A percentile compares a stretch with the other conserved stretches of the same genome.
These are phyloP conservation scores for Phytophthora fragariaefolia DNA, from an alignment of 352 stramenopile genomes.

Conservation along the genomic window DNA sequence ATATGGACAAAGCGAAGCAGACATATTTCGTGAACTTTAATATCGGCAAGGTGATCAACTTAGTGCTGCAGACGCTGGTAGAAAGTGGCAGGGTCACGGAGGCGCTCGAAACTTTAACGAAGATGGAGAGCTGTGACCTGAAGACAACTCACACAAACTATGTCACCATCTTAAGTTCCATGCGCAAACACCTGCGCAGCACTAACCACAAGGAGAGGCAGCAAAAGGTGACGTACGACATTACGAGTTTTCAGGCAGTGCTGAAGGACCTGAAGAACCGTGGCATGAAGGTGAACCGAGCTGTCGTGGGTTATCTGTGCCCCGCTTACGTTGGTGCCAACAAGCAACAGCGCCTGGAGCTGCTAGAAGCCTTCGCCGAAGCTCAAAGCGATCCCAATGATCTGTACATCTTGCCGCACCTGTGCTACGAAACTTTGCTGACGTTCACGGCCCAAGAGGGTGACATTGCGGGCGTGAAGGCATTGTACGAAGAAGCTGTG, in stretches of 20 bases:
- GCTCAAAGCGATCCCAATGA: constrained; percentile 39
- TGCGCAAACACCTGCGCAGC: constrained; percentile 42
- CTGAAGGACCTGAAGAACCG: constrained; percentile 50
- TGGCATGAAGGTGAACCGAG: constrained; percentile 46
- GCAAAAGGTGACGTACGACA: constrained; percentile 45
- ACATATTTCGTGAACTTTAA: constrained; percentile 47
- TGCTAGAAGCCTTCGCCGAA: constrained; percentile 62
- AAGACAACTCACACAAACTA: constrained; percentile 48
- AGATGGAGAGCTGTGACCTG: constrained; percentile 41
- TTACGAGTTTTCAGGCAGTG: constrained; percentile 45
- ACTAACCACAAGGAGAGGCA: constrained; percentile 25
- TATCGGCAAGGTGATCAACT: constrained; percentile 56
- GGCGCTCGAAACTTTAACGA: constrained; percentile 46
- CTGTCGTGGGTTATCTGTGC: constrained; percentile 55
- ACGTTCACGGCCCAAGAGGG: constrained; percentile 45
- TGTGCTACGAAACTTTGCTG: constrained; percentile 59
- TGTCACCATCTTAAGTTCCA: constrained; percentile 51
- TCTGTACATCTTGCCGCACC: constrained; percentile 50
- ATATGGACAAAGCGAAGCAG: constrained; percentile 15
- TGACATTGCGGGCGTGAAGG: constrained; percentile 39
- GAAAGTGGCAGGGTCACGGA: constrained; percentile 50
- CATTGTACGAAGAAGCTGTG: constrained; percentile 61
- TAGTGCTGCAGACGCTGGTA: constrained; percentile 49
- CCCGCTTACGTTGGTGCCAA: constrained; percentile 46
- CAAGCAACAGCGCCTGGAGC: constrained; percentile 62